These are phyloP conservation scores for Pulveroboletus sp. DNA, from an alignment of 768 basidiomycete species.

Conservation along the genomic window DNA sequence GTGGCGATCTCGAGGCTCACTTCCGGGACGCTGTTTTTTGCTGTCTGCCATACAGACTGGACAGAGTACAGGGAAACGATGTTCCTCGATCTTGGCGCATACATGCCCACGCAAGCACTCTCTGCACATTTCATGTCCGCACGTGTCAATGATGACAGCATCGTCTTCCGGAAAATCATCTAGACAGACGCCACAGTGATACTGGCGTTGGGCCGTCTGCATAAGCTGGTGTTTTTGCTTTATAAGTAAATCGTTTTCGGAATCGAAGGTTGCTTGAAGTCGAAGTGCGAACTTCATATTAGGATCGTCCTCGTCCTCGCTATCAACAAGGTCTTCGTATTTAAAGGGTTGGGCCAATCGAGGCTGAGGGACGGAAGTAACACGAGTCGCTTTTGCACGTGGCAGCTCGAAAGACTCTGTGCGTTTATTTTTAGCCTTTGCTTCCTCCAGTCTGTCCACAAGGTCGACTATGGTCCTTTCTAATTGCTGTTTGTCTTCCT, in stretches of 20 bases:
- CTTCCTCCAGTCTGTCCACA: constrained; percentile 9
- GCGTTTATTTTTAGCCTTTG: constrained; percentile 1
- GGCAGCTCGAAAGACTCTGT: constrained; percentile 1
- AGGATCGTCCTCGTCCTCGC: constrained; percentile 8
- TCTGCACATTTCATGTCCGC: constrained; percentile 54
- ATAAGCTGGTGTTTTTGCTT: constrained; percentile 32
- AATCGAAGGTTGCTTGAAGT: constrained; percentile 39
- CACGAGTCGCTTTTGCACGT: not conserved
- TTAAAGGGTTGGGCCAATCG: not conserved
- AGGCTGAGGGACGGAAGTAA: not conserved
- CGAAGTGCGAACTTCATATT: constrained; percentile 24
- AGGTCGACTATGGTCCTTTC: constrained; percentile 25
- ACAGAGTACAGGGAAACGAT: constrained; percentile 58
- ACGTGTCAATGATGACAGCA: constrained; percentile 40
- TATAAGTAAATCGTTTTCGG: constrained; percentile 37
- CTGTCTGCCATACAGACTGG: constrained; percentile 48
- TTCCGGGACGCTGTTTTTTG: constrained; percentile 28
- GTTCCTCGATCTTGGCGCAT: constrained; percentile 47
- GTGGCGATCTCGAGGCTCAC: constrained; percentile 11
- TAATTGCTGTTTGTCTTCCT: constrained; percentile 20
- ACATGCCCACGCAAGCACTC: constrained; percentile 47
- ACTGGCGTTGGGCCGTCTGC: constrained; percentile 33
- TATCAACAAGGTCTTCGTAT: not conserved
- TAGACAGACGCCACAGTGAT: constrained; percentile 56
- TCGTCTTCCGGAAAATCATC: constrained; percentile 46